Evolutionary conservation across 176 grass and related monocot genomes (phyloP).

Genomic region (maize (Zea mays)): DNA sequence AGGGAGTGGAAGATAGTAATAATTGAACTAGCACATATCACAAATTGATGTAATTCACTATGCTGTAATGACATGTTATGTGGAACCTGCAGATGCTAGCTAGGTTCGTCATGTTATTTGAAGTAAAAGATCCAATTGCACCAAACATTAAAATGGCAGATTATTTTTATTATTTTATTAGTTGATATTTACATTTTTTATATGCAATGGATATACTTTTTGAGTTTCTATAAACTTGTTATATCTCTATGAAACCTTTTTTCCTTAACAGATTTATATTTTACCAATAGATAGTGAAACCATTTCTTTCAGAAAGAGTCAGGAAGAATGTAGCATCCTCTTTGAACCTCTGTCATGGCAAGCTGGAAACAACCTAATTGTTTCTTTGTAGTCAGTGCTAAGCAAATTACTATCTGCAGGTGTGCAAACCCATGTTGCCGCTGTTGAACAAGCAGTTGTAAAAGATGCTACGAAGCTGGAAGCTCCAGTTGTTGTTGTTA

Average conservation of each 20-base stretch:
- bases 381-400: not conserved
- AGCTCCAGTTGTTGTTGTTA: constrained; percentile 84
- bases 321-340: constrained; percentile 3
- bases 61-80: not conserved
- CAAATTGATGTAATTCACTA: not conserved
- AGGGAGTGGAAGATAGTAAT: not conserved
- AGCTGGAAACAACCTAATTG: not conserved
- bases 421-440: constrained; percentile 64
- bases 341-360: not conserved
- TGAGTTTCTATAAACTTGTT: not conserved
- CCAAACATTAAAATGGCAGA: not conserved
- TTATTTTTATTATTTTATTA: constrained; percentile 3
- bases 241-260: not conserved
- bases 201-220: constrained; percentile 6
- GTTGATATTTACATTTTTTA: constrained; percentile 9
- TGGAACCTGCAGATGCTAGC: not conserved
- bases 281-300: not conserved
- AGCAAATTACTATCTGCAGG: constrained; percentile 46
- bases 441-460: constrained; percentile 51
- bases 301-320: not conserved
- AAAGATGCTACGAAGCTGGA: constrained; percentile 58
- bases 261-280: not conserved
- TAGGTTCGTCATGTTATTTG: constrained; percentile 8
- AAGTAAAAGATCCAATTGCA: not conserved
- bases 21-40: not conserved